Base-by-base conservation (phyloP, 371 early-diverging fungal genomes). In the Apophysomyces ossiformis region DNA sequence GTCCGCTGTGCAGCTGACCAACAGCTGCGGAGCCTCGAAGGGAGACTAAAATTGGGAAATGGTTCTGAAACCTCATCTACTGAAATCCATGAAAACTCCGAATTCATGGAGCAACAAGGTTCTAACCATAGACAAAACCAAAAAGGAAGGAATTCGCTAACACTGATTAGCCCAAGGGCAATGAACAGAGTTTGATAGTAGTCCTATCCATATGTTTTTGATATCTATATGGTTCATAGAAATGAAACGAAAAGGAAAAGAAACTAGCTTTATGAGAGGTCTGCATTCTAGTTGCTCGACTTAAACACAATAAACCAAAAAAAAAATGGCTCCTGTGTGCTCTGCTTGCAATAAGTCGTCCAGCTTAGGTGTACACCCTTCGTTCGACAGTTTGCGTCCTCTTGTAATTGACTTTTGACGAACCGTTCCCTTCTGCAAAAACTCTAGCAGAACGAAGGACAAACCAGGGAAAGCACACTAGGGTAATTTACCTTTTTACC, bases 171-270 rank as follows among this genome's bases (percentile, higher is more conserved):
- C 57, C 21, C 18, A 16, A 35, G 54, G 37, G 61, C 60, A 56
- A 66, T 66, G 67, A 61, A 37, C 67, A 61, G 67, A 41, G 67
- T 66, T 66, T 61, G 67, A 66, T 66, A 66, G 67, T 66, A 66
- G 57, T 61, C 67, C 60, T 54, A 41, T 60, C 67, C 56, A 66
- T 37, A 66, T 66, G 59, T 26, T 60, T 38, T 44, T 2, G 2
- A 47, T 5, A 1, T 5, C 18, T 15, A n/a, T 47, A 47, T 1
- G 2, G 32, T 26, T 26, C 32, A 26, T 26, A 0, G 2, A 26
- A 26, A 26, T 7, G 12, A 47, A n/a, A n/a, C 16, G 7, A 47
- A 5, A 13, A n/a, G 1, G 0, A 1, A 46, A 47, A n/a, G 47
- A 47, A 47, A 18, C 18, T 7, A 47, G 18, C 3, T 47, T 47